phyloP scores from a whole-genome alignment of 2,329 filamentous ascomycete genomes.

The Cordyceps sp. region DNA sequence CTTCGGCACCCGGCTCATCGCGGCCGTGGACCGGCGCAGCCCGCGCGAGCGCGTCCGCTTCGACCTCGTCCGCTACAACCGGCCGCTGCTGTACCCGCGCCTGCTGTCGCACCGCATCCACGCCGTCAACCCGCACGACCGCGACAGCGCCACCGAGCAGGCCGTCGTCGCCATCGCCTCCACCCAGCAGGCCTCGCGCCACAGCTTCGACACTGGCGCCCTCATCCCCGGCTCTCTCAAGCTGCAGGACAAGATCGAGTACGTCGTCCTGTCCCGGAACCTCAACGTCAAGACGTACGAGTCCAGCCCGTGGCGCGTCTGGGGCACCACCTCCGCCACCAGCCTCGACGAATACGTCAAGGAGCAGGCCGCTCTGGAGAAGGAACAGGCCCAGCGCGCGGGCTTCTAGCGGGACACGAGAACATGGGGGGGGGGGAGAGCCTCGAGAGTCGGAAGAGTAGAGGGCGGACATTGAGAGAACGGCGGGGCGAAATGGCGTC shows the following conservation, averaged over 20 bases:
- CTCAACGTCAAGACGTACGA: constrained; percentile 28
- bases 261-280: constrained; percentile 41
- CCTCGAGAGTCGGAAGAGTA: no score
- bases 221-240: constrained; percentile 29
- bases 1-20: constrained; percentile 32
- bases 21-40: constrained; percentile 35
- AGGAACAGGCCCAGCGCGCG: constrained; percentile 15
- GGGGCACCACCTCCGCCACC: constrained; percentile 44
- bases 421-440: constrained; percentile 3
- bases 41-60: constrained; percentile 28
- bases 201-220: constrained; percentile 17
- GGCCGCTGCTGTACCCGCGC: constrained; percentile 22
- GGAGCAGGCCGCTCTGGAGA: constrained; percentile 17
- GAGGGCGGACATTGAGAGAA: no score
- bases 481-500: no score
- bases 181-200: constrained; percentile 33
- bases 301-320: constrained; percentile 41
- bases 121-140: constrained; percentile 25
- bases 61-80: constrained; percentile 35
- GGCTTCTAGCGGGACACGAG: constrained; percentile 11
- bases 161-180: constrained; percentile 44
- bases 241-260: constrained; percentile 41
- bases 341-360: constrained; percentile 23
- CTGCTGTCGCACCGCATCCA: constrained; percentile 38
- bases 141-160: constrained; percentile 23